phyloP scores from a whole-genome alignment of 2,329 filamentous ascomycete genomes.

The Fusarium chlamydosporum region DNA sequence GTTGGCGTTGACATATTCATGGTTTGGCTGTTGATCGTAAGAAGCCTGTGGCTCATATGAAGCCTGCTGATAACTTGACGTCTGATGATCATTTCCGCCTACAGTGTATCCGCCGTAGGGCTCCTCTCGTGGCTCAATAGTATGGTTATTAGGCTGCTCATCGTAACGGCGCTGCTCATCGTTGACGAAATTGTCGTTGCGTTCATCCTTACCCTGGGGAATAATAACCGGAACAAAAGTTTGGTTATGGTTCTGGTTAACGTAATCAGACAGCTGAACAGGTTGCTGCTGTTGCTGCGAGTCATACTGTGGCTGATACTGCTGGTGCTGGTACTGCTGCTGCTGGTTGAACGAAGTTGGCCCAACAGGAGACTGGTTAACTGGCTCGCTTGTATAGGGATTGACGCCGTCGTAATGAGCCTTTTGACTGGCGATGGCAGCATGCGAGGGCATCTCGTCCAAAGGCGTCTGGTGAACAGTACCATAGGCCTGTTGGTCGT shows the following conservation, averaged over 20 bases:
- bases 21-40: constrained; percentile 24
- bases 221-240: constrained; percentile 46
- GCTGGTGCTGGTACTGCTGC: constrained; percentile 37
- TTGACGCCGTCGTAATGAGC: constrained; percentile 70
- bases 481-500: constrained; percentile 60
- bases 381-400: constrained; percentile 67
- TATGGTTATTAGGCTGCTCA: constrained; percentile 25
- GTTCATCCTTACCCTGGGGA: constrained; percentile 36
- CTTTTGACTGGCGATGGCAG: constrained; percentile 64
- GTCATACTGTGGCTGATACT: constrained; percentile 25
- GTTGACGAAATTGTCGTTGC: constrained; percentile 15
- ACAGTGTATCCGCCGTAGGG: constrained; percentile 19
- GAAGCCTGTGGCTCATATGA: constrained; percentile 26
- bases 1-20: constrained; percentile 30
- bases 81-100: constrained; percentile 16
- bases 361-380: constrained; percentile 45
- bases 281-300: constrained; percentile 32
- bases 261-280: constrained; percentile 34
- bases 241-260: constrained; percentile 33
- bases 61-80: constrained; percentile 23
- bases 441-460: constrained; percentile 65
- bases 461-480: constrained; percentile 62
- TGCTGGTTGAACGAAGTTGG: constrained; percentile 31
- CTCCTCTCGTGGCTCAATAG: constrained; percentile 25
- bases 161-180: constrained; percentile 20